A percentile compares a stretch with the other conserved stretches of the same genome.
Conservation (phyloP, 495 filamentous ascomycete genomes). For the Jackrogersella multiformis region DNA sequence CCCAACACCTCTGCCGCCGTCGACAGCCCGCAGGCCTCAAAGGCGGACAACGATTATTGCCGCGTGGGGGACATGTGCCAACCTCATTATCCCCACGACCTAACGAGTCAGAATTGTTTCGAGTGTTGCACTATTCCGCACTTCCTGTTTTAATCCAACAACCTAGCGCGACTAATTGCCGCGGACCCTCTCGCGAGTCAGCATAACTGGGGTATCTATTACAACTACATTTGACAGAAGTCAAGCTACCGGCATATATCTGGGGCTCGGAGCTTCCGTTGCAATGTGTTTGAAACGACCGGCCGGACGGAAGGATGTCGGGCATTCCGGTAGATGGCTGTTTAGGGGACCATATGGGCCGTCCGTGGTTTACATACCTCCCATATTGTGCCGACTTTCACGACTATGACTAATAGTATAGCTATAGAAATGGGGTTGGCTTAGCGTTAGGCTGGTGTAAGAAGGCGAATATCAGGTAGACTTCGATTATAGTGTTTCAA, state of each 20-base stretch:
- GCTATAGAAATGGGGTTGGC: not conserved
- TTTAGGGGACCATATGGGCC: not conserved
- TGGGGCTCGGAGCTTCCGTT: not conserved
- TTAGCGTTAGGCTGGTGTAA: not conserved
- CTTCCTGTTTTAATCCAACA: not conserved
- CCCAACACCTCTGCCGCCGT: not conserved
- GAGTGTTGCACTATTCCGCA: not conserved
- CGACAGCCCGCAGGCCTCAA: not conserved
- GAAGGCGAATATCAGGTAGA: not conserved
- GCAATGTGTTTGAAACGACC: slow-evolving; percentile 9
- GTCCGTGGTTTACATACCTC: not conserved
- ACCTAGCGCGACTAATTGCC: not conserved
- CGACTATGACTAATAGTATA: not conserved
- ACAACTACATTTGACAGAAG: not conserved
- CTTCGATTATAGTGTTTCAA: not conserved
- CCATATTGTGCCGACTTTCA: not conserved
- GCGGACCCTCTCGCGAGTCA: slow-evolving; percentile 7
- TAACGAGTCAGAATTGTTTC: slow-evolving; percentile 3
- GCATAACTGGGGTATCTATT: slow-evolving; percentile 3
- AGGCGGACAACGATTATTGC: not conserved
- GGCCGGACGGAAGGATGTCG: not conserved
- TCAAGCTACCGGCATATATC: not conserved
- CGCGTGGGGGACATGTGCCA: not conserved
- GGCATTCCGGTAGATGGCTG: not conserved
- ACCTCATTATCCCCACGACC: not conserved